Evolutionary conservation across 1,284 basidiomycete genomes (phyloP).

Genomic region (Pyrrhoderma lamaoense): DNA sequence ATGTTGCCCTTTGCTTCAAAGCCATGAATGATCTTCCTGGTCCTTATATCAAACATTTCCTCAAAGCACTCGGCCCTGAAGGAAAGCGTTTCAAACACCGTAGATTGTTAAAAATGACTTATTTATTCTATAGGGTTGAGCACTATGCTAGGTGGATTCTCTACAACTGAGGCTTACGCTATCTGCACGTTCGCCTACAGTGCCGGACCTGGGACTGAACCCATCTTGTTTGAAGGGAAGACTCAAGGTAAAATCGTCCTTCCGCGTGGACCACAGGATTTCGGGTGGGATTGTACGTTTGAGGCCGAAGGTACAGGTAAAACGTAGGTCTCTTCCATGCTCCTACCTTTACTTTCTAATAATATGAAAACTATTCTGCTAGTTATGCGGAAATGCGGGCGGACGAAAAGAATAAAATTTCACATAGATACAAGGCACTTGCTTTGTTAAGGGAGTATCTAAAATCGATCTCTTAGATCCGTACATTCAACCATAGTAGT

Average conservation of each 20-base stretch:
- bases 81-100: slow-evolving; percentile 31
- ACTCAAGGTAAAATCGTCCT: slow-evolving; percentile 87
- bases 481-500: too few relatives aligned
- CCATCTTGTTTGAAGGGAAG: slow-evolving; percentile 86
- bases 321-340: slow-evolving; percentile 49
- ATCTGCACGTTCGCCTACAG: slow-evolving; percentile 96
- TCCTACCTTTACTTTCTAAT: not conserved
- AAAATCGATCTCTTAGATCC: too few relatives aligned
- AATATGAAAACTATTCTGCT: slow-evolving; percentile 6
- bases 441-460: slow-evolving; percentile 74
- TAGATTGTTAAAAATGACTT: not conserved
- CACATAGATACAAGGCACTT: slow-evolving; percentile 85
- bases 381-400: slow-evolving; percentile 94
- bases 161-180: slow-evolving; percentile 76
- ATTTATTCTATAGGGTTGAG: slow-evolving; percentile 57
- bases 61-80: slow-evolving; percentile 74
- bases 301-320: slow-evolving; percentile 68
- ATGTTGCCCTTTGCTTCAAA: slow-evolving; percentile 89
- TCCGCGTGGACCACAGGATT: slow-evolving; percentile 69
- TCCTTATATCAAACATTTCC: slow-evolving; percentile 94
- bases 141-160: slow-evolving; percentile 79
- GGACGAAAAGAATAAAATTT: slow-evolving; percentile 82
- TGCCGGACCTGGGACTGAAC: slow-evolving; percentile 70
- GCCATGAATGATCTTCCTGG: slow-evolving; percentile 89
- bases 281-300: slow-evolving; percentile 92